Percentiles rank a stretch among this genome's conserved stretches.
phyloP scores from a whole-genome alignment of 2,329 filamentous ascomycete species.

The Helotiales sp. region DNA sequence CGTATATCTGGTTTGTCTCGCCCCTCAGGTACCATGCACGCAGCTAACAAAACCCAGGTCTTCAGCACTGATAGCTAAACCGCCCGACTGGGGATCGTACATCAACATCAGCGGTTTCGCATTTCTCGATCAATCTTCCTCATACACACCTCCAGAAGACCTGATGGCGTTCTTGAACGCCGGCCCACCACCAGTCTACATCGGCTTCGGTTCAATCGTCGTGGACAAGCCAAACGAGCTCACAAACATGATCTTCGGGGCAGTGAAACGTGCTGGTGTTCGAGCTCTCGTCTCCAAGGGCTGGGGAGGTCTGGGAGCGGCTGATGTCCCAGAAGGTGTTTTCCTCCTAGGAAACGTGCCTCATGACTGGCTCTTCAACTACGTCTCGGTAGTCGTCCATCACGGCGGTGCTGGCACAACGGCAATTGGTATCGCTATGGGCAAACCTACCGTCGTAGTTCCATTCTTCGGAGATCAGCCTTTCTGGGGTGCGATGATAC shows the following conservation, averaged over 20 bases:
- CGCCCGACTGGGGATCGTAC: conserved; percentile 73
- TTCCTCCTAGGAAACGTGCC: conserved; percentile 86
- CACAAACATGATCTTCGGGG: conserved; percentile 75
- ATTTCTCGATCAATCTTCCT: conserved; percentile 71
- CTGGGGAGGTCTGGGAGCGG: conserved; percentile 85
- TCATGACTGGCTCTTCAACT: conserved; percentile 88
- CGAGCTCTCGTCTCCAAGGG: conserved; percentile 84
- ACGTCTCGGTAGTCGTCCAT: conserved; percentile 81
- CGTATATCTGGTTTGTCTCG: conserved; percentile 75
- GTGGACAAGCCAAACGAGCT: conserved; percentile 75
- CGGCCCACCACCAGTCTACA: conserved; percentile 77
- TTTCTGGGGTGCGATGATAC: conserved; percentile 82
- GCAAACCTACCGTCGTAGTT: conserved; percentile 80
- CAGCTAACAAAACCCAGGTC: conserved; percentile 56
- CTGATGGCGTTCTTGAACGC: conserved; percentile 68
- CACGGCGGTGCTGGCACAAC: conserved; percentile 90
- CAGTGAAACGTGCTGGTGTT: conserved; percentile 67
- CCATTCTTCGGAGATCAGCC: conserved; percentile 88
- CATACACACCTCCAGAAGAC: conserved; percentile 68
- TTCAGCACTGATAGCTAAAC: conserved; percentile 77
- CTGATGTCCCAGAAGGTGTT: conserved; percentile 73
- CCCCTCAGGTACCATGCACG: neutral
- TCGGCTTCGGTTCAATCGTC: conserved; percentile 84
- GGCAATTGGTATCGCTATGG: conserved; percentile 82
- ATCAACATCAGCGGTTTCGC: conserved; percentile 79